A percentile compares a stretch with the other conserved stretches of the same genome.
Conservation (phyloP, 164 flowering plant species). For the Warburgia ugandensis region DNA sequence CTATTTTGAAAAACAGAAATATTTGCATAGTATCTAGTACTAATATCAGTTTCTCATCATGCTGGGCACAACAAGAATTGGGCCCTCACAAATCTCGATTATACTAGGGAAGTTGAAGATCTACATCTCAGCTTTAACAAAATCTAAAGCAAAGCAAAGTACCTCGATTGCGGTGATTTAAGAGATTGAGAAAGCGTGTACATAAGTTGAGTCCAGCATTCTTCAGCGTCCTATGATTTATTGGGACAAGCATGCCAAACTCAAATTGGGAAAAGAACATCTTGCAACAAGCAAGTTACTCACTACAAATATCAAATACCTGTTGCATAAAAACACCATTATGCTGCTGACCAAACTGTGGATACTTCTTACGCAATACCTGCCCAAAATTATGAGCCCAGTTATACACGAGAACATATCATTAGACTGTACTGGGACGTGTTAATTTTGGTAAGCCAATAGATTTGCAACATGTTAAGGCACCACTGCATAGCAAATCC, state of each 20-base stretch:
- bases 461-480: too few relatives aligned
- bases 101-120: too few relatives aligned
- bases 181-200: slow-evolving; percentile 87
- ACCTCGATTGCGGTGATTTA: slow-evolving; percentile 53
- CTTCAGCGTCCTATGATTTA: slow-evolving; percentile 84
- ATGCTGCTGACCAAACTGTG: slow-evolving; percentile 91
- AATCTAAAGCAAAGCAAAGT: slow-evolving; percentile 2
- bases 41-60: too few relatives aligned
- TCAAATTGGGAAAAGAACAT: slow-evolving; percentile 2
- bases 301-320: slow-evolving; percentile 29
- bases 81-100: too few relatives aligned
- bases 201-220: slow-evolving; percentile 92
- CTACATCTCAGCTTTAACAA: slow-evolving; percentile 32
- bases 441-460: too few relatives aligned
- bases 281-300: background rate
- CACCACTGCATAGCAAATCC: too few relatives aligned
- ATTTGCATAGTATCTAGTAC: too few relatives aligned
- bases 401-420: too few relatives aligned
- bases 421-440: too few relatives aligned
- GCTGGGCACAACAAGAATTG: too few relatives aligned
- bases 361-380: slow-evolving; percentile 83
- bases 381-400: slow-evolving; percentile 23
- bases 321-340: slow-evolving; percentile 90
- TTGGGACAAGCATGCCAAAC: slow-evolving; percentile 3
- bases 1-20: too few relatives aligned